Conservation (phyloP, 176 grass and related monocot genomes). For the Oryza rufipogon region DNA sequence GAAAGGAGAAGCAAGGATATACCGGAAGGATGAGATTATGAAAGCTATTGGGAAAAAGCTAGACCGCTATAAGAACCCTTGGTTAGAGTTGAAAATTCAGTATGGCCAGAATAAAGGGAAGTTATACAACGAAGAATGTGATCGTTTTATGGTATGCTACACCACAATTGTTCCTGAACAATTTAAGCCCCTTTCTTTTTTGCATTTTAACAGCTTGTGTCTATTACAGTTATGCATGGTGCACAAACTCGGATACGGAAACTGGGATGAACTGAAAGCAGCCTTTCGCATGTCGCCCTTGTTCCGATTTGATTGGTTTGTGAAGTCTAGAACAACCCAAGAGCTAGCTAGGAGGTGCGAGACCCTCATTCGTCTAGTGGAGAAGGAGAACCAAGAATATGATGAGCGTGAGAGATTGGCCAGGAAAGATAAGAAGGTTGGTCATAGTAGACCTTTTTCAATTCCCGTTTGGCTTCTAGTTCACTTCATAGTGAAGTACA, state of each 20-base stretch:
- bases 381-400: conserved; percentile 83
- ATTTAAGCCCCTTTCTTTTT: not conserved
- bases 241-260: conserved; percentile 81
- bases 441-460: not conserved
- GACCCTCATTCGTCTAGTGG: conserved; percentile 76
- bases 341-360: conserved; percentile 76
- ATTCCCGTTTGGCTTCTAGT: conserved; percentile 7
- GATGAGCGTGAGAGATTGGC: conserved; percentile 69
- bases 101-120: conserved; percentile 86
- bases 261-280: conserved; percentile 83
- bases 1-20: conserved; percentile 84
- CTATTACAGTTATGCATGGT: conserved; percentile 69
- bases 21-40: conserved; percentile 87
- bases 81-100: conserved; percentile 85
- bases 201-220: conserved; percentile 11
- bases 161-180: conserved; percentile 3
- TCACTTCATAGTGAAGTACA: not conserved
- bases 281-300: conserved; percentile 66
- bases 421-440: conserved; percentile 72
- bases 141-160: conserved; percentile 73
- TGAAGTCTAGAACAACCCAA: conserved; percentile 75
- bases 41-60: conserved; percentile 70
- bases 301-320: conserved; percentile 89
- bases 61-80: conserved; percentile 80
- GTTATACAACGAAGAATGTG: conserved; percentile 81